phyloP scores from a whole-genome alignment of 129 eudicot genomes.

The Heracleum sosnowskyi region DNA sequence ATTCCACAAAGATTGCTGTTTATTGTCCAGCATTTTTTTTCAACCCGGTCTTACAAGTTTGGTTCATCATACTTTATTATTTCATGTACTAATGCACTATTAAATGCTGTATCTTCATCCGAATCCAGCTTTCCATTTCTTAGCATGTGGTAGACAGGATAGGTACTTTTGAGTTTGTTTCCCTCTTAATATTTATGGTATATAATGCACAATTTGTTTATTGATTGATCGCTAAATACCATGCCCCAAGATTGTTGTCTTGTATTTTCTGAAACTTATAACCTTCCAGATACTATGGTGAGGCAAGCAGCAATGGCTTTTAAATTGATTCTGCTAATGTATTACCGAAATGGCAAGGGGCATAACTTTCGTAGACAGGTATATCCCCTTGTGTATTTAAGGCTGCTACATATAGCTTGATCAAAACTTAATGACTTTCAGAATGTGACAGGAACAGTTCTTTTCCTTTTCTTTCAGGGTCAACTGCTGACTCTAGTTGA shows the following conservation, averaged over 20 bases:
- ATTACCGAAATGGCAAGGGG: constrained; percentile 66
- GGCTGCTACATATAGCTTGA: neutral
- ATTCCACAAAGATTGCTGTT: neutral
- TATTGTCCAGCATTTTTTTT: neutral
- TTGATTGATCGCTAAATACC: neutral
- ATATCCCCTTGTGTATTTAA: constrained; percentile 9
- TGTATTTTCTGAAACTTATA: neutral
- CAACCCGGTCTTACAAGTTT: neutral
- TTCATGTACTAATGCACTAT: neutral
- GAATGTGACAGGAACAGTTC: neutral
- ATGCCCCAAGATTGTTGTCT: neutral
- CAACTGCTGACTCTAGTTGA: constrained; percentile 72
- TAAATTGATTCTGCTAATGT: constrained; percentile 68
- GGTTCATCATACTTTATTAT: neutral
- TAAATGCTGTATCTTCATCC: neutral
- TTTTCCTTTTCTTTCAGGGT: constrained; percentile 28
- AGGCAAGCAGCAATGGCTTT: constrained; percentile 77
- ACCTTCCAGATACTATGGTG: constrained; percentile 60
- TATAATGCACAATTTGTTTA: neutral
- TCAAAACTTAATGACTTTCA: no score
- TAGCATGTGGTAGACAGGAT: neutral
- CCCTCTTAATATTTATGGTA: neutral
- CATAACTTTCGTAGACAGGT: constrained; percentile 88
- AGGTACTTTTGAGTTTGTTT: neutral
- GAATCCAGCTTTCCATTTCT: neutral